phyloP scores from a whole-genome alignment of 2,329 filamentous ascomycete genomes.

The Cladophialophora psammophila region DNA sequence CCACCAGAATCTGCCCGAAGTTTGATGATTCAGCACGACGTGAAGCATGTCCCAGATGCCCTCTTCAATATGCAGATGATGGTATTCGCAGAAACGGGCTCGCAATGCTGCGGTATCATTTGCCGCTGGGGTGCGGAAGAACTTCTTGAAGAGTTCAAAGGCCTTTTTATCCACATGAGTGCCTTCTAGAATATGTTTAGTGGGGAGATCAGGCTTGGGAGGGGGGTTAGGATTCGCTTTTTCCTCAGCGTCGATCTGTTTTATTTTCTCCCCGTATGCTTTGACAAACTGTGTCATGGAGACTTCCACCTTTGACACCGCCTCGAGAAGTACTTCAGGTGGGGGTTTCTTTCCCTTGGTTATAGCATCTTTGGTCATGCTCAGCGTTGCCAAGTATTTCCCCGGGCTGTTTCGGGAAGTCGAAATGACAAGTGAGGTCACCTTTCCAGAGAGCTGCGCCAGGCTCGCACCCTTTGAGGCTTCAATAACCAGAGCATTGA shows the following conservation, averaged over 20 bases:
- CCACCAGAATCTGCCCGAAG: constrained; percentile 20
- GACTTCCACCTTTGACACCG: constrained; percentile 29
- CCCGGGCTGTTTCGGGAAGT: constrained; percentile 33
- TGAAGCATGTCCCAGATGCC: constrained; percentile 34
- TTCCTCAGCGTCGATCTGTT: constrained; percentile 15
- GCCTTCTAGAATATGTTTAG: constrained; percentile 18
- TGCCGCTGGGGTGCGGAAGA: constrained; percentile 14
- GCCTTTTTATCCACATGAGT: constrained; percentile 9
- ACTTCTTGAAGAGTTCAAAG: constrained; percentile 20
- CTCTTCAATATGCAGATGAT: constrained; percentile 24
- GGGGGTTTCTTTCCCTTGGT: constrained; percentile 11
- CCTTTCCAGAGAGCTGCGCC: constrained; percentile 29
- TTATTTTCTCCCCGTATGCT: constrained; percentile 23
- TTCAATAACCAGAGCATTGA: constrained; percentile 23
- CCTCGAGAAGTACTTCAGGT: constrained; percentile 24
- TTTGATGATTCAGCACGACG: constrained; percentile 21
- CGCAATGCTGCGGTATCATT: constrained; percentile 17
- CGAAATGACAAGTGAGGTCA: constrained; percentile 33
- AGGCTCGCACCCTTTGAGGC: constrained; percentile 17
- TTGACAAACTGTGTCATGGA: constrained; percentile 36
- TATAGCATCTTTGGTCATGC: constrained; percentile 22
- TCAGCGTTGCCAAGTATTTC: constrained; percentile 27
- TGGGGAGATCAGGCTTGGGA: background rate
- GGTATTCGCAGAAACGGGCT: constrained; percentile 18
- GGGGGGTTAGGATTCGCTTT: background rate